Evolutionary conservation across 768 basidiomycete species (phyloP), one percentile per base, ranked within the genome.

Genomic region (Erythrobasidium yunnanense): DNA sequence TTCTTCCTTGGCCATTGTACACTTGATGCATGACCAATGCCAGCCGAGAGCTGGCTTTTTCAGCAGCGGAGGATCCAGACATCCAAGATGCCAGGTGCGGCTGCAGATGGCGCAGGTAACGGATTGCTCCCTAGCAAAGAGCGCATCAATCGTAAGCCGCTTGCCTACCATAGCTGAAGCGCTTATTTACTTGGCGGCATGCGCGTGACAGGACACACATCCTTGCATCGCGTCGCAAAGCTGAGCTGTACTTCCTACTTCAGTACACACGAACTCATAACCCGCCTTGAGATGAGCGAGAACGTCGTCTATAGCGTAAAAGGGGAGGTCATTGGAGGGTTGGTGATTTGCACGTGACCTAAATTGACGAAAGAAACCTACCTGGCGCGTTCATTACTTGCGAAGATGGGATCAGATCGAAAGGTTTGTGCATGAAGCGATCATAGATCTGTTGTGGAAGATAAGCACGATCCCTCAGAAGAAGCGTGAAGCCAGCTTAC

Each of bases 401-500:
- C 42, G 82, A 82, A 30, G 89, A 83, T 67, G 87, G 85, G 57
- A 99, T 85, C 71, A 96, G 87, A 76, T 97, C 95, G 76, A 93
- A 96, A 78, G 96, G 92, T 76, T 88, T 88, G 80, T 93, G 91
- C 78, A 96, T 89, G 77, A 93, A 96, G 56, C 91, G 90, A 79
- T 97, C 93, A 75, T 93, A 99, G 29, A 96, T 81, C 73, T 73
- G 47, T 42, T 6, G n/a, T 11, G 11, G 38, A 42, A 42, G n/a
- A n/a, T n/a, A n/a, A n/a, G n/a, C n/a, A n/a, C n/a, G n/a, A n/a
- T n/a, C n/a, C n/a, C n/a, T n/a, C n/a, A n/a, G n/a, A n/a, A n/a
- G n/a, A n/a, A n/a, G n/a, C n/a, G n/a, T n/a, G n/a, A n/a, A n/a
- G 5, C 13, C 5, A 25, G 20, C 69, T 47, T 8, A 71, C 74